Evolutionary conservation across 192 early-diverging fungal genomes (phyloP).

Genomic region (Anaeromyces robustus): DNA sequence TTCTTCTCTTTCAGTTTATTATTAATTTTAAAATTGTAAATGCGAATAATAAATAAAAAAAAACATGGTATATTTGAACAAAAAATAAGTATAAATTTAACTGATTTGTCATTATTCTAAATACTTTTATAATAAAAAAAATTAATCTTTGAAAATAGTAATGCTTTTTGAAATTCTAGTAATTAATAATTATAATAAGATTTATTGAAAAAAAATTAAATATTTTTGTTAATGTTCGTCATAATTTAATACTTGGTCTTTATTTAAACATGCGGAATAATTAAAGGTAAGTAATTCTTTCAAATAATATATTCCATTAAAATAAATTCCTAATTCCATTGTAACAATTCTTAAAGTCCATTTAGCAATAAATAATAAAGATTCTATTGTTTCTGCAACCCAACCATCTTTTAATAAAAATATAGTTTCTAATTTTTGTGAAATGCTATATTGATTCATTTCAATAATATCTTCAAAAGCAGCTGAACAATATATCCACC

Average conservation of each 20-base stretch:
- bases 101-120: no score
- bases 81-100: no score
- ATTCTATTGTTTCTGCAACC: not conserved
- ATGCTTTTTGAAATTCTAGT: no score
- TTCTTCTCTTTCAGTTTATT: no score
- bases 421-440: not conserved
- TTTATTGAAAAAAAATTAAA: no score
- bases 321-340: not conserved
- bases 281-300: not conserved
- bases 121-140: no score
- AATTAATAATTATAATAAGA: no score
- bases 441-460: not conserved
- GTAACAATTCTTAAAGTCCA: not conserved
- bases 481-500: not conserved
- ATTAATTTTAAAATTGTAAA: no score
- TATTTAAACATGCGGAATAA: not conserved
- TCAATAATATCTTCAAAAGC: not conserved
- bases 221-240: not conserved
- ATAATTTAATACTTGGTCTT: not conserved
- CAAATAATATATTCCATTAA: not conserved
- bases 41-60: no score
- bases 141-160: no score
- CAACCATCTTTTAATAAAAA: not conserved
- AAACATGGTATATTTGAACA: no score
- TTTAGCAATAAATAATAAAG: not conserved